A percentile compares a stretch with the other conserved stretches of the same genome.
phyloP scores from a whole-genome alignment of 768 basidiomycete species.

The Rhodosporidiobolus odoratus region DNA sequence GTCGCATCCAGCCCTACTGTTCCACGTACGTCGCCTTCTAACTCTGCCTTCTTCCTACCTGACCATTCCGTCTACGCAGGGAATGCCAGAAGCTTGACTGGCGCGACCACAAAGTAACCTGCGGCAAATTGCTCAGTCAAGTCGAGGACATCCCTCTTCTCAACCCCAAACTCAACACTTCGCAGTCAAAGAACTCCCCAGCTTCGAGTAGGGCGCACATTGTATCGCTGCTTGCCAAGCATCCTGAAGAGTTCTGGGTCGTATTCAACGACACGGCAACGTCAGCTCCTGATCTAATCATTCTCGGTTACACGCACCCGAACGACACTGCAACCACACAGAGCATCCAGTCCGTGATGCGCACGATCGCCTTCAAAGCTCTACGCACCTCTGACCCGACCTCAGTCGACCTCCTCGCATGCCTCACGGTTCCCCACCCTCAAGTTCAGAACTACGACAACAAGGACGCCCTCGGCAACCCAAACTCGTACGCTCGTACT shows the following conservation, averaged over 20 bases:
- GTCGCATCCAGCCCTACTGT: background rate
- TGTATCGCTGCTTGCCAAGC: background rate
- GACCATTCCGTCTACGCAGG: background rate
- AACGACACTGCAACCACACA: background rate
- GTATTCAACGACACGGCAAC: background rate
- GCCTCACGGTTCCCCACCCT: background rate
- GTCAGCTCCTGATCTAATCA: too few species aligned
- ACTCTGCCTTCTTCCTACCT: background rate
- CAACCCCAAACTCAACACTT: background rate
- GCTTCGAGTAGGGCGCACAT: background rate
- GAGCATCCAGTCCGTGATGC: background rate
- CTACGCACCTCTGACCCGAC: background rate
- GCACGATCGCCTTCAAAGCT: background rate
- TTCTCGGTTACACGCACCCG: too few species aligned
- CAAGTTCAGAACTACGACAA: background rate
- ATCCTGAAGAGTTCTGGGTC: background rate
- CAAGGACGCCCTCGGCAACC: background rate
- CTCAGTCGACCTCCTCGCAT: background rate
- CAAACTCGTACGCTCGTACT: background rate
- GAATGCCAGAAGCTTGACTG: background rate
- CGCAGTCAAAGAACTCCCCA: background rate
- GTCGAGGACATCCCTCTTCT: background rate
- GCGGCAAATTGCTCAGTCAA: constrained; percentile 1
- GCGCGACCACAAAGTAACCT: background rate
- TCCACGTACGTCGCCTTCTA: background rate